Evolutionary conservation across 2,329 filamentous ascomycete genomes (phyloP), one percentile per base, ranked within the genome.

Genomic region (Purpureocillium lavendulum): DNA sequence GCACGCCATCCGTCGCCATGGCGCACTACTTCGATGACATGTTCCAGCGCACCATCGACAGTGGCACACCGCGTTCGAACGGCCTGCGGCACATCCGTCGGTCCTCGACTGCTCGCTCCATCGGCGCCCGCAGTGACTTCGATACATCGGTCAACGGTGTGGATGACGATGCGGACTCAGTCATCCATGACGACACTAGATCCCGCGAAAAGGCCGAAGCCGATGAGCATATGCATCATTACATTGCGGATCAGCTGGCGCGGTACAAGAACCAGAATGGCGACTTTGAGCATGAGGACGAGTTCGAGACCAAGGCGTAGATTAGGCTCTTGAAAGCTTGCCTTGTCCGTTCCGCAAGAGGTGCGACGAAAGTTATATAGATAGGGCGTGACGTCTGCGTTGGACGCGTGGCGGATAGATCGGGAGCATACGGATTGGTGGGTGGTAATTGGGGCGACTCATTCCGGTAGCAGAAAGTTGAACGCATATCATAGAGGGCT

Each of bases 21-120:
- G 75, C 84, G 7, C 89, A 96, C 60, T 97, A 97, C 70, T 97
- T 97, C 57, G 90, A 97, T 54, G 90, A 97, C 55, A 78, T 88
- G 43, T 84, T 94, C 60, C 60, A 63, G 37, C 65, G 66, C n/a
- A 60, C 46, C 18, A 50, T 61, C 18, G 55, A 58, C 30, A 49
- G 66, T 53, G 49, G 62, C 37, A 42, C 56, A 42, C 53, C 65
- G 46, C 53, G 63, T 48, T 52, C 61, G 5, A 49, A 60, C 4
- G 58, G 55, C 17, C 71, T 67, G 48, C 73, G 72, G 15, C 67
- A 69, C 14, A 69, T 90, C 50, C 82, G 87, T 30, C 80, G 87
- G 40, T 88, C 85, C 4, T 90, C 87, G 4, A 89, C 86, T 1
- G 79, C 78, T 33, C 80, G 90, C 31, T 94, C 87, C 35, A 88